Evolutionary conservation across 2,329 filamentous ascomycete genomes (phyloP), one percentile per base, ranked within the genome.

Genomic region (Fusarium tuaranense): DNA sequence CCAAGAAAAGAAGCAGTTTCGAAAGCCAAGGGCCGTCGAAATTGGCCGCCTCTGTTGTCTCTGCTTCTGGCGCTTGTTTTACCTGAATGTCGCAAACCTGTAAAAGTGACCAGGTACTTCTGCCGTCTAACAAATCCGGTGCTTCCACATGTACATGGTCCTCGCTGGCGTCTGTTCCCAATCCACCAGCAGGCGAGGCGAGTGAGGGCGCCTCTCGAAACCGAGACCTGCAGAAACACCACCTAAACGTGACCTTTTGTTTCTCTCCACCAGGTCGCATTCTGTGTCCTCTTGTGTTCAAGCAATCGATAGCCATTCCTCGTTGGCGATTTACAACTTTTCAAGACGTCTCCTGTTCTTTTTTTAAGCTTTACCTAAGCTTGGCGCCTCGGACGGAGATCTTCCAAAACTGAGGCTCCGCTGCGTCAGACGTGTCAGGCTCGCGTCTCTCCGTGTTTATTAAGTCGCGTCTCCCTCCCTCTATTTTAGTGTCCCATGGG

Each of bases 171-270:
- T 64, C 72, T 73, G 70, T 74, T 76, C 68, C 48, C 48, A 68
- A n/a, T 66, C 55, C 64, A 39, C 27, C 55, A 68, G 46, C 55
- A 68, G 46, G 55, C 34, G 25, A 68, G 46, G 55, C 34, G 25
- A 57, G 62, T 41, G 48, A 63, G 64, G 62, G 76, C 76, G 76
- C 76, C 63, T 78, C 76, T 78, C 71, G 75, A 78, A 78, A 78
- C 76, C 53, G 60, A 72, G 65, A 74, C 71, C 58, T 72, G 71
- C 72, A 72, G 72, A 51, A 48, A 74, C 67, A 51, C 65, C 44
- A 51, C 65, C 44, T 44, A 64, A 67, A 46, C 44, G n/a, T 20
- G 39, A 36, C 41, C 41, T 9, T 18, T 63, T 55, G 41, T 44
- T 44, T 32, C 69, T 73, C 72, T 73, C 72, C 72, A 75, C 72